Evolutionary conservation across 139 green algal genomes (phyloP).

Genomic region (Tetradesmus lagerheimii): DNA sequence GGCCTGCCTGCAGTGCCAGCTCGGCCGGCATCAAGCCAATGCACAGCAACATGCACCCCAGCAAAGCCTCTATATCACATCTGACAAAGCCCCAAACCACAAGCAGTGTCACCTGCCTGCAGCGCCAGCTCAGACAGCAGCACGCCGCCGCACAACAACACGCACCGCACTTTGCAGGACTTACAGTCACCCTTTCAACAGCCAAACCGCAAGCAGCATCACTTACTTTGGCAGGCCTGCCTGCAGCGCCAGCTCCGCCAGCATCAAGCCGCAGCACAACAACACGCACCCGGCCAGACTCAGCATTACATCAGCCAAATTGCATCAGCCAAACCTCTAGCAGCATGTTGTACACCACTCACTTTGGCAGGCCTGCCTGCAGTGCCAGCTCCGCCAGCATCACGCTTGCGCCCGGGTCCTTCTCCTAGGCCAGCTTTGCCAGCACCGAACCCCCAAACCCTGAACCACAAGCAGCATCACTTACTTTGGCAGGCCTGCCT

Average conservation of each 20-base stretch:
- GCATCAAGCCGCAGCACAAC: constrained; percentile 69
- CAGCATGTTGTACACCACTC: constrained; percentile 26
- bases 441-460: too few relatives aligned
- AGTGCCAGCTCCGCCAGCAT: constrained; percentile 86
- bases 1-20: constrained; percentile 82
- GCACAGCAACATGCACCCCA: too few relatives aligned
- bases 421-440: too few relatives aligned
- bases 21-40: constrained; percentile 87
- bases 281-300: neutral
- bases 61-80: too few relatives aligned
- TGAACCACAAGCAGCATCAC: neutral
- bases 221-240: constrained; percentile 83
- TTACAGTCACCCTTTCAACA: too few relatives aligned
- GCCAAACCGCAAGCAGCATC: too few relatives aligned
- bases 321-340: neutral
- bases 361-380: constrained; percentile 88
- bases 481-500: constrained; percentile 87
- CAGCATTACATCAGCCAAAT: neutral
- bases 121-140: constrained; percentile 86
- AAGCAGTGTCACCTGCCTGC: constrained; percentile 85
- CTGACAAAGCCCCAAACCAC: too few relatives aligned
- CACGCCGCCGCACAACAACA: constrained; percentile 58
- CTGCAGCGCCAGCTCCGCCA: constrained; percentile 86
- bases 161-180: too few relatives aligned
- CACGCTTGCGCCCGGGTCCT: constrained; percentile 75